Conservation (phyloP, 169 alveolate genomes). For the Toxoplasma gondii region DNA sequence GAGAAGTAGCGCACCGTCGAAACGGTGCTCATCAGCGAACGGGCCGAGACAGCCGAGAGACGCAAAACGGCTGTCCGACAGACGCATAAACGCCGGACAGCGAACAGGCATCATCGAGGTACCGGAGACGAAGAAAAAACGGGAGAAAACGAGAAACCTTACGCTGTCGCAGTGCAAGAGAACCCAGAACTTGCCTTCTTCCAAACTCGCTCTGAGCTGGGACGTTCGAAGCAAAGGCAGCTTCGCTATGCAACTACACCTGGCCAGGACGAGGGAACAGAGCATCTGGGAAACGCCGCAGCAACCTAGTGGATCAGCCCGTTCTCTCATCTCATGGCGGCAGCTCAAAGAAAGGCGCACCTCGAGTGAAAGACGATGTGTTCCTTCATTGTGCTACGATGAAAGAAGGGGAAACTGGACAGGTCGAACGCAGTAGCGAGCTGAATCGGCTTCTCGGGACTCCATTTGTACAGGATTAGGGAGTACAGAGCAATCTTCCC, state of each 20-base stretch:
- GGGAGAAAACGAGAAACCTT: too few species aligned
- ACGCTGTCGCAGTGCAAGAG: too few species aligned
- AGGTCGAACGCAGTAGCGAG: slow-evolving; percentile 73
- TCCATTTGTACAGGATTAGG: slow-evolving; percentile 83
- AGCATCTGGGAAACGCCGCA: too few species aligned
- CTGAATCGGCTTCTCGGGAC: slow-evolving; percentile 81
- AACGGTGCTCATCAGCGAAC: not conserved
- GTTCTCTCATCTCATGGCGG: too few species aligned
- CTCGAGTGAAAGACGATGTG: slow-evolving; percentile 80
- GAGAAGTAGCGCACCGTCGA: not conserved
- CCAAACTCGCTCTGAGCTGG: too few species aligned
- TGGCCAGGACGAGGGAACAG: too few species aligned
- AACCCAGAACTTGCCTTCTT: too few species aligned
- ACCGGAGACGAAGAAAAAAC: too few species aligned
- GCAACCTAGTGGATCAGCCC: too few species aligned
- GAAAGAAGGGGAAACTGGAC: slow-evolving; percentile 73
- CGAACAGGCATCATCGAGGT: too few species aligned
- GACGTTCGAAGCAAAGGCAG: too few species aligned
- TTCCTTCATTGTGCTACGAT: slow-evolving; percentile 79
- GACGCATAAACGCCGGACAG: not conserved
- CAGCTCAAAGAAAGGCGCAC: not conserved
- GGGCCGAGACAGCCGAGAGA: not conserved
- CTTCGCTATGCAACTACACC: too few species aligned
- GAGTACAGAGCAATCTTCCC: slow-evolving; percentile 80
- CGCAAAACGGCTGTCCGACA: not conserved